These are phyloP conservation scores for Fusarium marasasianum DNA, from an alignment of 2,329 filamentous ascomycete species.

Conservation along the genomic window DNA sequence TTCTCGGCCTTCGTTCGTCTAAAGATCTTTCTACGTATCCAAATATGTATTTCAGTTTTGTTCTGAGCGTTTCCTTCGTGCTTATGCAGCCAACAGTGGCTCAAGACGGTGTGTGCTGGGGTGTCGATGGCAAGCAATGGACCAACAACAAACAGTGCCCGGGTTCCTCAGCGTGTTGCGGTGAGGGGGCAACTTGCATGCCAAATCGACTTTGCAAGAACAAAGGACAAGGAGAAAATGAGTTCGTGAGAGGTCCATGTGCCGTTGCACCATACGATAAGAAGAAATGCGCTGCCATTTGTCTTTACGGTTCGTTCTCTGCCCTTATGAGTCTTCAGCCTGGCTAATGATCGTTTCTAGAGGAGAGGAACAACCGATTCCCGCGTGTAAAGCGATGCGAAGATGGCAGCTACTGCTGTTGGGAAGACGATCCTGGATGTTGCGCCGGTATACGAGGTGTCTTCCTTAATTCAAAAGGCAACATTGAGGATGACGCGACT, in stretches of 20 bases:
- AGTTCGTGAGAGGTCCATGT: constrained; percentile 30
- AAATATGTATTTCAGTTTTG: not conserved
- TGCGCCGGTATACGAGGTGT: constrained; percentile 16
- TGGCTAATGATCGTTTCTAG: not conserved
- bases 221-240: constrained; percentile 1
- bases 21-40: not conserved
- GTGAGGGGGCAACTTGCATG: constrained; percentile 23
- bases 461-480: constrained; percentile 17
- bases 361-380: constrained; percentile 16
- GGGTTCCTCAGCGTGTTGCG: constrained; percentile 22
- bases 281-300: constrained; percentile 21
- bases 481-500: not conserved
- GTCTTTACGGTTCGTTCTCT: constrained; percentile 13
- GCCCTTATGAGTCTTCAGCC: rapidly evolving
- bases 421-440: constrained; percentile 21
- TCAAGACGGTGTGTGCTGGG: not conserved
- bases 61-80: rapidly evolving
- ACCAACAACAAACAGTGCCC: constrained; percentile 14
- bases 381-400: constrained; percentile 24
- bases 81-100: not conserved
- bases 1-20: rapidly evolving
- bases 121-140: not conserved
- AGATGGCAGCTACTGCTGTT: constrained; percentile 34
- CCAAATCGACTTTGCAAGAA: constrained; percentile 30
- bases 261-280: constrained; percentile 21